Conservation (phyloP, 1,284 basidiomycete species). For the Neotropicomus parvogracilis region DNA sequence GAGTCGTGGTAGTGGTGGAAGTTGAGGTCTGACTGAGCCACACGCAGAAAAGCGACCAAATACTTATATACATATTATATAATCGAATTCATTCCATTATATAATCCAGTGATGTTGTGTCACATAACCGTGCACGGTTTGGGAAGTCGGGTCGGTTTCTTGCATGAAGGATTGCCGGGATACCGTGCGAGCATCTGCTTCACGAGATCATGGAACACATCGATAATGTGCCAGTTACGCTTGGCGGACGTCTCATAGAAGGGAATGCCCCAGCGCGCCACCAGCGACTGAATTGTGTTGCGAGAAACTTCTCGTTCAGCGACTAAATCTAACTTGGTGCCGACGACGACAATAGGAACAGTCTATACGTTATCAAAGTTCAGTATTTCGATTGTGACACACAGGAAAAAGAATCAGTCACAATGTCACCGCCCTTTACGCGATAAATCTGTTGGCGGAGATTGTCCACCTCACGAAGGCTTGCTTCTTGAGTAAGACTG, state of each 20-base stretch:
- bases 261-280: constrained; percentile 66
- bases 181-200: constrained; percentile 69
- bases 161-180: constrained; percentile 43
- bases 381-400: constrained; percentile 1
- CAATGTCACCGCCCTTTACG: constrained; percentile 67
- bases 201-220: constrained; percentile 77
- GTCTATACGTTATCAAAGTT: constrained; percentile 37
- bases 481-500: constrained; percentile 72
- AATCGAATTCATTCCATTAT: constrained; percentile 7
- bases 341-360: constrained; percentile 82
- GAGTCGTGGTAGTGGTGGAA: constrained; percentile 26
- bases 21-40: constrained; percentile 11
- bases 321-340: constrained; percentile 83
- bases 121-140: constrained; percentile 59
- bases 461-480: constrained; percentile 72
- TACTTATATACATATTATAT: constrained; percentile 16
- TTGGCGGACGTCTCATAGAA: constrained; percentile 87
- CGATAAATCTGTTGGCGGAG: constrained; percentile 78
- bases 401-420: constrained; percentile 31
- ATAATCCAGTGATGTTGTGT: constrained; percentile 13
- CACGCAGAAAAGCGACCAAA: constrained; percentile 17
- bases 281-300: constrained; percentile 61
- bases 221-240: constrained; percentile 73
- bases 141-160: constrained; percentile 38
- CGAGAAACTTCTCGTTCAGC: constrained; percentile 78